Evolutionary conservation across 495 filamentous ascomycete genomes (phyloP), one percentile per base, ranked within the genome.

Genomic region (Chlorociboria aeruginascens): DNA sequence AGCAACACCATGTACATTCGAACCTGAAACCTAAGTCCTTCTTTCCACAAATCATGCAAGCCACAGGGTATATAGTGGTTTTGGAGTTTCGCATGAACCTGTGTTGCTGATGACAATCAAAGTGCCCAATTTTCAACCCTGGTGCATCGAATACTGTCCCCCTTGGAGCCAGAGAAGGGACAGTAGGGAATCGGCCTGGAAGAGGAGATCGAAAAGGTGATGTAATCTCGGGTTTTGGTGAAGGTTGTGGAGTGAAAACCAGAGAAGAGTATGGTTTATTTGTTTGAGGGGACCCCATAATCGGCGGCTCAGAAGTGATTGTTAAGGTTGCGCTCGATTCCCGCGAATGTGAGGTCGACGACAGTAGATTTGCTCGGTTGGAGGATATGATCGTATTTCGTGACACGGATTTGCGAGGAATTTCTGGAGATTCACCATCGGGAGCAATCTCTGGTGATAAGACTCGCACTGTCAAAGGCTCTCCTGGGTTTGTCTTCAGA

Each of bases 221-320:
- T n/a, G 40, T 47, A 16, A 41, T 46, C 58, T 82, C 82, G 1
- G 76, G 74, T 9, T 69, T 70, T 1, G 85, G 85, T 7, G 88
- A 85, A 0, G 85, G 86, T 1, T 83, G 85, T 2, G 71, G 68
- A 25, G 46, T 58, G 32, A 57, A 48, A 16, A 53, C 40, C 13
- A 43, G 25, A 2, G 55, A 30, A 9, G 50, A 32, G 33, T 38
- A 48, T 1, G 55, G 17, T 47, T 48, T 50, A 7, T 48, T 34
- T 9, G 55, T 51, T 49, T 53, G 51, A 3, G 51, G 55, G 13
- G 51, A 53, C 14, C 44, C 44, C 39, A 38, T 40, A 8, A 28
- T 39, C 12, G 41, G 11, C 11, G 49, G 45, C n/a, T 56, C 50
- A 32, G 54, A 56, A 11, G 50, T 48, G 46, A 55, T 50, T 29